A percentile compares a stretch with the other conserved stretches of the same genome.
phyloP scores from a whole-genome alignment of 2,329 filamentous ascomycete species.

The Talaromyces marneffei region DNA sequence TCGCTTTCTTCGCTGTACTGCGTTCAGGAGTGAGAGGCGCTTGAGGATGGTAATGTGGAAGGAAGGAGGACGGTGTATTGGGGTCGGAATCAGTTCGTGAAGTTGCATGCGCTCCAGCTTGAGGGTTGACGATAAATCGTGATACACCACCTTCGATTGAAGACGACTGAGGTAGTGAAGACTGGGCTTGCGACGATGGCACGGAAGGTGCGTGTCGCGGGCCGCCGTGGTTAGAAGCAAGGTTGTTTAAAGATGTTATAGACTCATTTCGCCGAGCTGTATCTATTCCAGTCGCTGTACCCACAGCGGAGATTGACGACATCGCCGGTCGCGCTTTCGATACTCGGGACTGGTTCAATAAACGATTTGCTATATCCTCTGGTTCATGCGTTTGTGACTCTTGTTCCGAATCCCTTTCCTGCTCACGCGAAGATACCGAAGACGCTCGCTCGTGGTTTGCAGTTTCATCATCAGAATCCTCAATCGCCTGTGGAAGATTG shows the following conservation, averaged over 20 bases:
- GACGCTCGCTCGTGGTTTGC: constrained; percentile 19
- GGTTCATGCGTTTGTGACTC: constrained; percentile 25
- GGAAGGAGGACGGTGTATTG: constrained; percentile 43
- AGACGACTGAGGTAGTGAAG: constrained; percentile 36
- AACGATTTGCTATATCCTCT: constrained; percentile 32
- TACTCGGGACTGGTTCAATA: constrained; percentile 36
- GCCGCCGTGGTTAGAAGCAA: constrained; percentile 29
- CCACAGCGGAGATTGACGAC: constrained; percentile 44
- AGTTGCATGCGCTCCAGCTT: constrained; percentile 25
- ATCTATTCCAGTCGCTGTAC: constrained; percentile 32
- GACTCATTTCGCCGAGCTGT: constrained; percentile 32
- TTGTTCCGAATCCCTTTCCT: constrained; percentile 20
- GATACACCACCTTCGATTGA: constrained; percentile 46
- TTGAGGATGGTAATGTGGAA: constrained; percentile 44
- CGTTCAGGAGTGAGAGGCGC: constrained; percentile 39
- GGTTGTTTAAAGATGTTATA: constrained; percentile 32
- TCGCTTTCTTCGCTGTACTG: constrained; percentile 24
- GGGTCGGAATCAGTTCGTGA: constrained; percentile 39
- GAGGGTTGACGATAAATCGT: constrained; percentile 37
- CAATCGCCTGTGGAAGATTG: constrained; percentile 22
- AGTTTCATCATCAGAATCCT: constrained; percentile 19
- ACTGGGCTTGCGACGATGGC: constrained; percentile 24
- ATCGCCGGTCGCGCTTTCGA: constrained; percentile 44
- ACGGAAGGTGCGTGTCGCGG: constrained; percentile 29
- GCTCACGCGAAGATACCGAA: constrained; percentile 15